Evolutionary conservation across 129 eudicot species (phyloP), one percentile per base, ranked within the genome.

Genomic region (Heracleum sosnowskyi): DNA sequence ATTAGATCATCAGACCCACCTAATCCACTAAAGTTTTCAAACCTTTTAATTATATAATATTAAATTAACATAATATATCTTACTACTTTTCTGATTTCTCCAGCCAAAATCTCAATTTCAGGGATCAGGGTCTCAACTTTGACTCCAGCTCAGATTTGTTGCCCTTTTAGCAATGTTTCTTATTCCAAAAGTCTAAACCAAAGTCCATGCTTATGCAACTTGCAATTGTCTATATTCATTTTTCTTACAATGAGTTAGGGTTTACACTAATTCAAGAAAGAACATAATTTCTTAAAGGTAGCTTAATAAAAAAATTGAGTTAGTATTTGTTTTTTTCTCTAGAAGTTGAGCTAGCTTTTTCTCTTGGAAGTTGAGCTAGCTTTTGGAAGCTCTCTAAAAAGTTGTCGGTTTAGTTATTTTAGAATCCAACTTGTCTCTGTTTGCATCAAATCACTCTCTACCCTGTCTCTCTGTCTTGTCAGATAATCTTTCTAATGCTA

Each of bases 61-160:
- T n/a, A n/a, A n/a, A n/a, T n/a, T n/a, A n/a, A n/a, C n/a, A n/a
- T n/a, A n/a, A 57, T 24, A 55, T 22, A 60, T 40, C 18, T 26
- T 49, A 5, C 28, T 77, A n/a, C 34, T 29, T 49, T 42, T n/a
- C n/a, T n/a, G n/a, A n/a, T n/a, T n/a, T 73, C 49, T 39, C 63
- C 80, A 31, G 80, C 80, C 80, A 63, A 78, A 34, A 78, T 75
- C 83, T 75, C 46, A 81, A 81, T 18, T 81, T 64, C 79, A 75
- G 47, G 47, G 16, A 44, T 44, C 47, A 44, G 79, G 83, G 76
- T 75, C 66, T 80, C 31, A 64, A 12, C n/a, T 77, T 64, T 77
- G 80, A 63, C 74, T 77, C 29, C 64, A n/a, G 71, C 29, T 33
- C 24, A 28, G 20, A 4, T 18, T 10, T 62, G 41, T 78, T 78